Evolutionary conservation across 768 basidiomycete genomes (phyloP), one percentile per base, ranked within the genome.

Genomic region (Lactarius evosmus): DNA sequence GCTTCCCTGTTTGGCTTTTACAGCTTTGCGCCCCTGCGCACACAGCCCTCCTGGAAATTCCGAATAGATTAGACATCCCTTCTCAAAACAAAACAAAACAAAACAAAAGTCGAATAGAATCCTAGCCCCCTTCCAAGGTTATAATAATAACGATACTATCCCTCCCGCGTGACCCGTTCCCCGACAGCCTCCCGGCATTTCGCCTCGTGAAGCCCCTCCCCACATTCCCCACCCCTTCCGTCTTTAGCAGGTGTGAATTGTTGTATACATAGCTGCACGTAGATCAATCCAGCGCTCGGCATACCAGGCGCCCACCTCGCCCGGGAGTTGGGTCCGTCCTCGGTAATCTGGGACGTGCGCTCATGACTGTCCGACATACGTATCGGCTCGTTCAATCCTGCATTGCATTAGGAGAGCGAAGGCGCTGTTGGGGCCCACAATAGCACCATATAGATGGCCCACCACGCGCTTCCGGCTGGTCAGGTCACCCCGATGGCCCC

Each of bases 151-250:
- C 29, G 29, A 52, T 14, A 44, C 9, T 49, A 17, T 8, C 16
- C 25, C 34, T n/a, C 33, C 63, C 58, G 63, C 38, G 12, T 41
- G 44, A 14, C 11, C 5, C 36, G 19, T 17, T 17, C 46, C 22
- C 63, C 63, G 63, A 65, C 32, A 22, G 34, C 53, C 12, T 46
- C 19, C 58, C 22, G 54, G 63, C 54, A 54, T 60, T 65, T 65
- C 63, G 51, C 46, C 36, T 46, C 34, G 51, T 29, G 27, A 53
- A 41, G 27, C 36, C 8, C 50, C 19, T 32, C 52, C 32, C 32
- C 52, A 29, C 16, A 17, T 33, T 27, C 52, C 29, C 30, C 32
- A 22, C 17, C 52, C 46, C 22, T 14, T 32, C 60, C 30, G 29
- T 56, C 32, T 54, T n/a, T 46, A 27, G 41, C 27, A 22, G 17